phyloP scores from a whole-genome alignment of 352 stramenopile species.

The Phytophthora constricta region DNA sequence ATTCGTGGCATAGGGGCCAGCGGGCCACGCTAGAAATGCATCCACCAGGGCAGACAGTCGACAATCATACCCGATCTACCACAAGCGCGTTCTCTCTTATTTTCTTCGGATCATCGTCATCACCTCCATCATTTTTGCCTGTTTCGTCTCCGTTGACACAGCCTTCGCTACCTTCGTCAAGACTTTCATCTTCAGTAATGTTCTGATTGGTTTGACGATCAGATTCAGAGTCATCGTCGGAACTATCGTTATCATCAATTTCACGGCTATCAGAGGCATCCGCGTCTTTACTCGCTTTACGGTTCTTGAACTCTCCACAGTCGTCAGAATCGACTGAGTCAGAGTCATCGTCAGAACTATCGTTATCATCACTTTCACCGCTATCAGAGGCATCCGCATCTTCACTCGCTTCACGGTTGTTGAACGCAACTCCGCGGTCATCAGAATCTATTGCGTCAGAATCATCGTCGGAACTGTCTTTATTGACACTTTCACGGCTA shows the following conservation, averaged over 20 bases:
- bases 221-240: background rate
- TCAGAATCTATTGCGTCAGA: background rate
- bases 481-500: background rate
- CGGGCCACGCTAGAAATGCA: conserved; percentile 9
- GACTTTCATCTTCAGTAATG: background rate
- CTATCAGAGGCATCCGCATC: background rate
- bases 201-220: background rate
- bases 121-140: background rate
- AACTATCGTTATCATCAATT: background rate
- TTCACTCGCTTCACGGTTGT: conserved; percentile 1
- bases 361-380: background rate
- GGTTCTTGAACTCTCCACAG: background rate
- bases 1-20: conserved; percentile 10
- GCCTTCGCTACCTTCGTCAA: background rate
- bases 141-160: background rate
- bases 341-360: background rate
- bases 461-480: background rate
- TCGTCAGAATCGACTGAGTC: background rate
- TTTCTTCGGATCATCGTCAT: too few relatives aligned
- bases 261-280: background rate
- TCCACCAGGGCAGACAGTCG: too few relatives aligned
- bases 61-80: too few relatives aligned
- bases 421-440: background rate
- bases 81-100: too few relatives aligned
- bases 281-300: background rate